Conservation (phyloP, 169 alveolate genomes). For the Toxoplasma gondii region DNA sequence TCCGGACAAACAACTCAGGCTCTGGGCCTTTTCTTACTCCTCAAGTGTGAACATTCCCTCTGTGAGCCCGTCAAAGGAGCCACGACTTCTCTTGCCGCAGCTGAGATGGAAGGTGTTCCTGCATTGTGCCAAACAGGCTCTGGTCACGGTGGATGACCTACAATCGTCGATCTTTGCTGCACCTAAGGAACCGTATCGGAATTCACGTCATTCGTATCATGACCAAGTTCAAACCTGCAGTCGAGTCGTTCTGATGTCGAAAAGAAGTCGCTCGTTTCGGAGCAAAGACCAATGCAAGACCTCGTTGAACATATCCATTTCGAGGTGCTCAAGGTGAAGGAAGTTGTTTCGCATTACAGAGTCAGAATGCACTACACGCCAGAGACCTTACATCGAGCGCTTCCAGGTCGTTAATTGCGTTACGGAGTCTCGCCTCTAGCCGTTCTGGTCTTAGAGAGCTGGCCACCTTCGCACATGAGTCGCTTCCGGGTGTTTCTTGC, state of each 20-base stretch:
- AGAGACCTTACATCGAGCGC: not conserved
- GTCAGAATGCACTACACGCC: not conserved
- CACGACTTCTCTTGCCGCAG: no score
- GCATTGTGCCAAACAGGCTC: no score
- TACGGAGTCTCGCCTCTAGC: not conserved
- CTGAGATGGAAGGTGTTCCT: no score
- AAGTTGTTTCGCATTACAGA: not conserved
- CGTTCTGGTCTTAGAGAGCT: not conserved
- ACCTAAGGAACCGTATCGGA: not conserved
- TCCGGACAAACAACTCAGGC: no score
- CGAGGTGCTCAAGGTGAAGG: not conserved
- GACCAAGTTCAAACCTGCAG: not conserved
- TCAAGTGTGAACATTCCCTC: no score
- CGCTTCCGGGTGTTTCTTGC: no score
- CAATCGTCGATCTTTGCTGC: not conserved
- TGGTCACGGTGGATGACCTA: no score
- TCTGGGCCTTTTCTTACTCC: no score
- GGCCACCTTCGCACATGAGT: not conserved
- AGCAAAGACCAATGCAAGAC: conserved; percentile 15
- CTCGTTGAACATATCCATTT: not conserved
- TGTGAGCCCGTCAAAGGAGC: no score
- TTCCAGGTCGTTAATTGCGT: not conserved
- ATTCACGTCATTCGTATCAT: not conserved
- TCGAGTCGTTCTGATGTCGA: not conserved
- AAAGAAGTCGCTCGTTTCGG: not conserved